Conservation (phyloP, 495 filamentous ascomycete genomes). For the Tuber indicum region DNA sequence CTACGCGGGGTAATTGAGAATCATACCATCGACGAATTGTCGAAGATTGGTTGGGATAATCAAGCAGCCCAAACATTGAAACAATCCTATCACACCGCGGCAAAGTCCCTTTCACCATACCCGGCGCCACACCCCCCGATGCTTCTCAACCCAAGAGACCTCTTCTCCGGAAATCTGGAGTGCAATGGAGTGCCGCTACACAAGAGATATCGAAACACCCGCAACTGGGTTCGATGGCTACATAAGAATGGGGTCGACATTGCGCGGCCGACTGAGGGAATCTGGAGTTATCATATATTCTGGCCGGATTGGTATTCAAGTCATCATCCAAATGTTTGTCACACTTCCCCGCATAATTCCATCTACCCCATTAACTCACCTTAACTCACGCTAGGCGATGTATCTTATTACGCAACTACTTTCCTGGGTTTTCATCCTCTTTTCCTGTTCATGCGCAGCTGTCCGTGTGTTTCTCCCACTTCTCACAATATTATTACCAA, state of each 20-base stretch:
- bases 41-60: conserved; percentile 31
- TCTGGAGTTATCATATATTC: conserved; percentile 29
- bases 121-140: conserved; percentile 19
- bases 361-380: background rate
- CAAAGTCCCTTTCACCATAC: conserved; percentile 11
- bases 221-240: conserved; percentile 32
- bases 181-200: conserved; percentile 28
- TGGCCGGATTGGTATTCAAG: conserved; percentile 32
- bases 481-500: background rate
- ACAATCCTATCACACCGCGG: conserved; percentile 20
- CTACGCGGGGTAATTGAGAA: conserved; percentile 36
- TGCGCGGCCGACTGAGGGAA: conserved; percentile 19
- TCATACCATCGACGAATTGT: conserved; percentile 9
- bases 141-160: conserved; percentile 15
- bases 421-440: conserved; percentile 36
- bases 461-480: conserved; percentile 15
- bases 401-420: conserved; percentile 31
- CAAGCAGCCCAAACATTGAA: conserved; percentile 17
- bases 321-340: conserved; percentile 21
- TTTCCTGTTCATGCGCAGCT: conserved; percentile 39
- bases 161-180: conserved; percentile 19
- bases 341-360: background rate
- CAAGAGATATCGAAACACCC: conserved; percentile 35
- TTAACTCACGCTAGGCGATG: conserved; percentile 5
- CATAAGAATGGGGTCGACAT: conserved; percentile 36